phyloP scores from a whole-genome alignment of 805 yeast species.

The Geotrichum ghanense region DNA sequence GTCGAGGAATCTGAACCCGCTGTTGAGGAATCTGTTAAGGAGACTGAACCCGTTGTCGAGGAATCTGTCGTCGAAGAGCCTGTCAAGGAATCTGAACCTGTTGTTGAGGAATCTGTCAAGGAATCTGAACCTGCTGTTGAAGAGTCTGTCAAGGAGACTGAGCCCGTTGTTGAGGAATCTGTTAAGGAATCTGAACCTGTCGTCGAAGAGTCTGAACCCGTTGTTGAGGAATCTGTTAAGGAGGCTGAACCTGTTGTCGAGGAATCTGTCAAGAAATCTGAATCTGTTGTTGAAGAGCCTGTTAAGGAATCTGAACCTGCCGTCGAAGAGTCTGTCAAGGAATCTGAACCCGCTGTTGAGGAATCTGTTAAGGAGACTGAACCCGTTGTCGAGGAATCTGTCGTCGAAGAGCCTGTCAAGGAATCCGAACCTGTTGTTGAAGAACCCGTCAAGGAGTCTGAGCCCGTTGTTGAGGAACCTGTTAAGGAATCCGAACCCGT shows the following conservation, averaged over 20 bases:
- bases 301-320: not conserved
- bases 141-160: not conserved
- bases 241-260: not conserved
- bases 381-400: not conserved
- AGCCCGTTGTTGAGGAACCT: not conserved
- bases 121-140: not conserved
- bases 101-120: not conserved
- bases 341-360: not conserved
- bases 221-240: not conserved
- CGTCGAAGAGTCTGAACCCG: too few relatives aligned
- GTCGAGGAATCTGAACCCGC: not conserved
- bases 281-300: not conserved
- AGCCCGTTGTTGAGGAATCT: not conserved
- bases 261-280: not conserved
- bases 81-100: not conserved
- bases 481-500: not conserved
- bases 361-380: not conserved
- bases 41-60: not conserved
- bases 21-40: not conserved
- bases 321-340: not conserved
- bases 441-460: not conserved
- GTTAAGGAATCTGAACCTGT: not conserved
- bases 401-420: not conserved
- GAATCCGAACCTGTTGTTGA: not conserved
- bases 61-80: not conserved